Evolutionary conservation across 2,329 filamentous ascomycete species (phyloP), one percentile per base, ranked within the genome.

Genomic region (Pseudocercospora crystallina): DNA sequence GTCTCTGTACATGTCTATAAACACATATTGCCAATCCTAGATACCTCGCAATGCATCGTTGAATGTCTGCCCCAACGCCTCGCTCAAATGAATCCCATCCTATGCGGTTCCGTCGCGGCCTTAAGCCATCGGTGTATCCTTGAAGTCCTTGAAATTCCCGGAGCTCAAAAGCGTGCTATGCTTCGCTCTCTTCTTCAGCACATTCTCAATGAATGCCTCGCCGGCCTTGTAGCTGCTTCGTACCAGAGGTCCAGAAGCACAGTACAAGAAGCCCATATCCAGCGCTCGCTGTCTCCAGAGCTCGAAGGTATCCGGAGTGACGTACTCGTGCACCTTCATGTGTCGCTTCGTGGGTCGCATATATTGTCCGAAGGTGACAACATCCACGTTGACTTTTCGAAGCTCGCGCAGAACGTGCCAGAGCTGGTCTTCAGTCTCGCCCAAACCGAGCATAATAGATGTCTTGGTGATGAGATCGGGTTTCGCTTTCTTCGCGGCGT

Each of bases 361-460:
- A 77, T 99, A 99, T 76, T 99, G 94, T n/a, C 94, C 94, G 62
- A 99, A 99, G 0, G 94, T 99, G 51, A 99, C 90, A 10, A 99
- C 90, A 62, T 99, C 94, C 39, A 96, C 91, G 53, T 88, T 77
- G 51, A 84, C 81, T 59, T 85, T 85, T 51, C 94, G 82, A 10
- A 99, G 80, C 69, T 95, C 89, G 83, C 78, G 81, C 53, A 97
- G 73, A 0, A 92, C 83, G 57, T 88, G 82, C 81, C 84, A 86
- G 1, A 99, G 71, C 73, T 97, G 87, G 13, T 87, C 81, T 64
- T 97, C 91, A 20, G 85, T 90, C 79, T 99, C 94, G 10, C 94
- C 94, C 5, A 99, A 74, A 3, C 94, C 94, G 17, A 99, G 80
- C 94, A 99, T 99, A 57, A 99, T 83, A 61, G 90, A 96, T 1